phyloP scores from a whole-genome alignment of 352 stramenopile species.

The Phytophthora megakarya region DNA sequence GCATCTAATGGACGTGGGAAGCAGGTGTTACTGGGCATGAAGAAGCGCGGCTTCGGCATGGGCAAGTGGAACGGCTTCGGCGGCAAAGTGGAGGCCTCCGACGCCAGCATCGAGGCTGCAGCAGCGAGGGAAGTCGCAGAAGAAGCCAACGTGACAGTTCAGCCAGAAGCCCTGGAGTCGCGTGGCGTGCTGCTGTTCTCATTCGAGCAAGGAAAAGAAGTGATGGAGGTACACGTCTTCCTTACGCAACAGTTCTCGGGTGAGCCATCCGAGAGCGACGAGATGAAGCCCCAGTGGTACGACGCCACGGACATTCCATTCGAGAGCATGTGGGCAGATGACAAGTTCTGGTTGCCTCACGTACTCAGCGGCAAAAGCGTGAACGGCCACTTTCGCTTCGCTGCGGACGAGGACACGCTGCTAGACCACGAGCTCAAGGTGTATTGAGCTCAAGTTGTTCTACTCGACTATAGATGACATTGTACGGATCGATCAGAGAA shows the following conservation, averaged over 20 bases:
- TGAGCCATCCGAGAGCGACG: slow-evolving; percentile 82
- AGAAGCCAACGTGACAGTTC: slow-evolving; percentile 69
- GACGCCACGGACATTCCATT: slow-evolving; percentile 65
- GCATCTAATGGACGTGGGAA: background rate
- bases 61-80: slow-evolving; percentile 94
- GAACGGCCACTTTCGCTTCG: slow-evolving; percentile 75
- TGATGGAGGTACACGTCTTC: slow-evolving; percentile 89
- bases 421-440: slow-evolving; percentile 53
- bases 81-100: slow-evolving; percentile 84
- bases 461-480: background rate
- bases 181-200: slow-evolving; percentile 64
- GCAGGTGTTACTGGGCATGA: slow-evolving; percentile 82
- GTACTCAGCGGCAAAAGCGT: slow-evolving; percentile 74
- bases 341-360: slow-evolving; percentile 80
- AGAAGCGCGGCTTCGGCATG: slow-evolving; percentile 89
- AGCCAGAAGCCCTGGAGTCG: slow-evolving; percentile 30
- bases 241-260: slow-evolving; percentile 62
- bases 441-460: too few relatives aligned
- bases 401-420: slow-evolving; percentile 69
- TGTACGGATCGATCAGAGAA: slow-evolving; percentile 82
- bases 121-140: slow-evolving; percentile 68
- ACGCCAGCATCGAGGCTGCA: slow-evolving; percentile 62
- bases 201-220: slow-evolving; percentile 58
- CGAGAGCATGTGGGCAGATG: slow-evolving; percentile 88
- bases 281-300: slow-evolving; percentile 91